Evolutionary conservation across 805 yeast species (phyloP).

Genomic region (Candida qinlingensis): DNA sequence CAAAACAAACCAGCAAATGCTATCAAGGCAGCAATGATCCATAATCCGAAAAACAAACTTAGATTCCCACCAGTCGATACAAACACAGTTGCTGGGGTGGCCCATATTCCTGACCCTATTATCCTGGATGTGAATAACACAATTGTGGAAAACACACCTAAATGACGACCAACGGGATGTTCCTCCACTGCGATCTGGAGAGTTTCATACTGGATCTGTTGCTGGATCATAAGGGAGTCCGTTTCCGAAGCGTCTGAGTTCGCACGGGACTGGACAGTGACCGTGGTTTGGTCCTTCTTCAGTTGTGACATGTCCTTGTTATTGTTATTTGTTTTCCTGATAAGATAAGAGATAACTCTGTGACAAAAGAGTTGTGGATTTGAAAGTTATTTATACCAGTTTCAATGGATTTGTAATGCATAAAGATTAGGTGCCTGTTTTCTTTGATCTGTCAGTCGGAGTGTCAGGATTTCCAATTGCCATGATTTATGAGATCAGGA

Average conservation of each 20-base stretch:
- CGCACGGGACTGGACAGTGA: slow-evolving; percentile 14
- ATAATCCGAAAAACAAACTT: slow-evolving; percentile 50
- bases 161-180: slow-evolving; percentile 66
- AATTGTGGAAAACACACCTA: slow-evolving; percentile 64
- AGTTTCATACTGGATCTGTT: not conserved
- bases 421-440: too few relatives aligned
- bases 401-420: too few relatives aligned
- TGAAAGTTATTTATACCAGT: too few relatives aligned
- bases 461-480: too few relatives aligned
- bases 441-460: too few relatives aligned
- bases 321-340: too few relatives aligned
- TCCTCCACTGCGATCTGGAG: slow-evolving; percentile 18
- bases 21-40: slow-evolving; percentile 57
- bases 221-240: not conserved
- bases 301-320: not conserved
- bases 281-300: slow-evolving; percentile 11
- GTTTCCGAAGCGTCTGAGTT: slow-evolving; percentile 19
- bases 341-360: too few relatives aligned
- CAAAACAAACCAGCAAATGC: slow-evolving; percentile 65
- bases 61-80: slow-evolving; percentile 65
- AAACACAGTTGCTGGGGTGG: slow-evolving; percentile 63
- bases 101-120: slow-evolving; percentile 74
- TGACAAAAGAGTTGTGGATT: too few relatives aligned
- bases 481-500: too few relatives aligned
- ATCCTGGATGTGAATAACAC: slow-evolving; percentile 63